Evolutionary conservation across 2,329 filamentous ascomycete genomes (phyloP).

Genomic region (Ascomycota sp.): DNA sequence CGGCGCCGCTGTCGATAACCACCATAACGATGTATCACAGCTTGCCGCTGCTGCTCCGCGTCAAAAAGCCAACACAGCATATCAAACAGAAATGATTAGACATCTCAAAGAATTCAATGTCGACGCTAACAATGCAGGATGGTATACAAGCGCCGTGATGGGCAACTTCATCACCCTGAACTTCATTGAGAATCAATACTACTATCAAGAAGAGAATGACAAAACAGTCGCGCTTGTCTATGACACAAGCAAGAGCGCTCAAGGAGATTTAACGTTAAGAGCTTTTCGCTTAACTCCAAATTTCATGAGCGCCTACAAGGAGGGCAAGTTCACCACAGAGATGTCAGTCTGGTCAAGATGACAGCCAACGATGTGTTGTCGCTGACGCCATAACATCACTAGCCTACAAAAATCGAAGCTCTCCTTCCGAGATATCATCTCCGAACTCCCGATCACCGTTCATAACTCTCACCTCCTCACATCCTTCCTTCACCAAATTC

Average conservation of each 20-base stretch:
- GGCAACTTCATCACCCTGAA: constrained; percentile 91
- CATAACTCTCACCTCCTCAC: constrained; percentile 97
- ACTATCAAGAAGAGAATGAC: constrained; percentile 93
- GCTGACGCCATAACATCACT: constrained; percentile 1
- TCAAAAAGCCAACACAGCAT: constrained; percentile 70
- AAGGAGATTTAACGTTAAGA: constrained; percentile 73
- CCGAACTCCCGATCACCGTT: constrained; percentile 73
- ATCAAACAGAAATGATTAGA: constrained; percentile 94
- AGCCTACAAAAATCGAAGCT: constrained; percentile 91
- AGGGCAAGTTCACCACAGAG: constrained; percentile 93
- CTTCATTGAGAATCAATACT: constrained; percentile 94
- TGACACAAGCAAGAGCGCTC: constrained; percentile 85
- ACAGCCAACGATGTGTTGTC: not conserved
- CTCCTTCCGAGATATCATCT: constrained; percentile 79
- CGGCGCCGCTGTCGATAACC: constrained; percentile 43
- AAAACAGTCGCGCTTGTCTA: constrained; percentile 76
- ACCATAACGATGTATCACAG: constrained; percentile 56
- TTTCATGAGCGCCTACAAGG: constrained; percentile 86
- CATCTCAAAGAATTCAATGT: constrained; percentile 94
- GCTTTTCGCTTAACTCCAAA: constrained; percentile 75
- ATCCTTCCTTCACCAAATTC: constrained; percentile 77
- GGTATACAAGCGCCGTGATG: constrained; percentile 98
- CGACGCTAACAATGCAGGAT: constrained; percentile 92
- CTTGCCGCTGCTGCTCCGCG: constrained; percentile 75
- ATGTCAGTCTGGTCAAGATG: constrained; percentile 44